These are phyloP conservation scores for Leccinum uliginosum DNA, from an alignment of 768 basidiomycete genomes.

Conservation along the genomic window DNA sequence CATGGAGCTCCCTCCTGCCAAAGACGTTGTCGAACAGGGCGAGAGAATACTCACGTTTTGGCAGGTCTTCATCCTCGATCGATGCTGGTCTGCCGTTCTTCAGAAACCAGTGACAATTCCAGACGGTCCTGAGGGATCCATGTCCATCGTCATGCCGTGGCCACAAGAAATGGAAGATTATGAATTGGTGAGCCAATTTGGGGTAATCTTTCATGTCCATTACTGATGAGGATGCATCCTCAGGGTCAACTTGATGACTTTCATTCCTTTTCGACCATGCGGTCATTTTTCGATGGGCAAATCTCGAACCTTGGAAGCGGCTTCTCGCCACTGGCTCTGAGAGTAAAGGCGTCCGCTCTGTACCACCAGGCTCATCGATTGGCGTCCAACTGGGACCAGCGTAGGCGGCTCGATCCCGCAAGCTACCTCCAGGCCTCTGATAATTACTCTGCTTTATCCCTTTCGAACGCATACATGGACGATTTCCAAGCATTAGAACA, in stretches of 20 bases:
- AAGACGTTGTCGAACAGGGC: constrained; percentile 57
- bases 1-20: constrained; percentile 54
- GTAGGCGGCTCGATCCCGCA: constrained; percentile 36
- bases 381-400: constrained; percentile 55
- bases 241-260: constrained; percentile 57
- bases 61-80: constrained; percentile 79
- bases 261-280: constrained; percentile 54
- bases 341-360: constrained; percentile 73
- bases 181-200: constrained; percentile 49
- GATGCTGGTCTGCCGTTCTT: constrained; percentile 74
- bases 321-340: constrained; percentile 61
- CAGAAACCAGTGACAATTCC: constrained; percentile 64
- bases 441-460: constrained; percentile 37
- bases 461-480: constrained; percentile 47
- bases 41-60: constrained; percentile 76
- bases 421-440: constrained; percentile 18
- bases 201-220: constrained; percentile 2
- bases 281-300: constrained; percentile 58
- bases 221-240: constrained; percentile 14
- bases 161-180: constrained; percentile 72
- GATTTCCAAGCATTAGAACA: constrained; percentile 61
- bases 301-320: constrained; percentile 44
- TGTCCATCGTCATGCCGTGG: constrained; percentile 71
- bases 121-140: constrained; percentile 53
- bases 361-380: constrained; percentile 65